Base-by-base conservation (phyloP, 2,329 filamentous ascomycete species). In the Lecanosticta acicola region DNA sequence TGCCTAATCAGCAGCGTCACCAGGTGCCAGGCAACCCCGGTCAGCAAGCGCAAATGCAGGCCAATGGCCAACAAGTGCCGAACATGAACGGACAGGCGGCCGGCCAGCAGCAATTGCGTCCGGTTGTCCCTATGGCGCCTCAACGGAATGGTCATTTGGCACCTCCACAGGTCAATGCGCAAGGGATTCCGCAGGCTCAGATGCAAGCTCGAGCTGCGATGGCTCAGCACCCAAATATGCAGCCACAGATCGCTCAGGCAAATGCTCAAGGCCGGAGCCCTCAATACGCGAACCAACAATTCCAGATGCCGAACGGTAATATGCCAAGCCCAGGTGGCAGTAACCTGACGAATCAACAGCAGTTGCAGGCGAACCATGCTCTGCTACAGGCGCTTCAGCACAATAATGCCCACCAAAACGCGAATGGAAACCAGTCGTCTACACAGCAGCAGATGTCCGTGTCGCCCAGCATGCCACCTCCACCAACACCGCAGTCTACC, bases 151-250 rank as follows among this genome's bases (percentile, higher is more conserved):
- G 66, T 2, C 79, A 66, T 69, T 69, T 58, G 68, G 77, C 54
- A 63, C 74, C 58, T 73, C 75, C 61, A 3, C 59, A 64, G 65
- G 76, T 60, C 74, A 79, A 67, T 58, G 73, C 43, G 2, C 80
- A 79, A 48, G 77, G 78, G 37, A 74, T 85, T 18, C 80, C 82
- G 32, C 83, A 86, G 61, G 81, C 84, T 18, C 84, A 59, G 32
- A 65, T 66, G 59, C 58, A 61, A 37, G 36, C 52, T n/a, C 49
- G 50, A 35, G 33, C 24, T 26, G n/a, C n/a, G 29, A 48, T 46
- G 39, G 24, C 45, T 10, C 48, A 49, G 32, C 34, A 50, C 33
- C 48, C 47, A 4, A 49, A 47, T 18, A 56, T 57, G 45, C 55
- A 55, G 38, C 45, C 43, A 24, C 43, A 41, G 20, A 57, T 62